Conservation (phyloP, 257 asterid genomes). For the Gardenia jasminoides region DNA sequence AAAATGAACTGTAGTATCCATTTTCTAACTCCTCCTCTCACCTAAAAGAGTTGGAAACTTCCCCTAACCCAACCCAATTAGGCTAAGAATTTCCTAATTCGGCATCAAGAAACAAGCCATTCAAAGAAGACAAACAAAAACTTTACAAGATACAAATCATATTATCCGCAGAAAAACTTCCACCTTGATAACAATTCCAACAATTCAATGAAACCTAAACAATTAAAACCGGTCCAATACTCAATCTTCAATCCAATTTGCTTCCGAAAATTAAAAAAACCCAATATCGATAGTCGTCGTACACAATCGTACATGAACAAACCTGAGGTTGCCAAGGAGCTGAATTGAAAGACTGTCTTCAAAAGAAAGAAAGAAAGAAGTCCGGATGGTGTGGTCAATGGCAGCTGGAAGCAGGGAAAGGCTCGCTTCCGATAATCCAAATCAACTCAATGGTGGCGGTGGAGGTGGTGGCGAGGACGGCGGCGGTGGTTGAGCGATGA, state of each 20-base stretch:
- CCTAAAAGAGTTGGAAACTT: no score
- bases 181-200: not conserved
- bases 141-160: not conserved
- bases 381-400: not conserved
- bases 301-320: no score
- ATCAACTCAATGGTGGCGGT: slow-evolving; percentile 2
- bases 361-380: no score
- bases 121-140: not conserved
- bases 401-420: slow-evolving; percentile 6
- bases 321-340: no score
- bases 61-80: not conserved
- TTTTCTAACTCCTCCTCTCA: no score
- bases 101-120: not conserved
- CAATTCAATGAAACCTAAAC: not conserved
- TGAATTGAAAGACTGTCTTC: no score
- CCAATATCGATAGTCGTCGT: no score
- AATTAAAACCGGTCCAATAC: not conserved
- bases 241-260: not conserved
- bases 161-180: no score
- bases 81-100: not conserved
- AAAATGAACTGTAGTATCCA: no score
- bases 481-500: not conserved
- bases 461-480: not conserved
- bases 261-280: not conserved
- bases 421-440: slow-evolving; percentile 8